Conservation (phyloP, 2,329 filamentous ascomycete genomes). For the Metarhizium sp. region DNA sequence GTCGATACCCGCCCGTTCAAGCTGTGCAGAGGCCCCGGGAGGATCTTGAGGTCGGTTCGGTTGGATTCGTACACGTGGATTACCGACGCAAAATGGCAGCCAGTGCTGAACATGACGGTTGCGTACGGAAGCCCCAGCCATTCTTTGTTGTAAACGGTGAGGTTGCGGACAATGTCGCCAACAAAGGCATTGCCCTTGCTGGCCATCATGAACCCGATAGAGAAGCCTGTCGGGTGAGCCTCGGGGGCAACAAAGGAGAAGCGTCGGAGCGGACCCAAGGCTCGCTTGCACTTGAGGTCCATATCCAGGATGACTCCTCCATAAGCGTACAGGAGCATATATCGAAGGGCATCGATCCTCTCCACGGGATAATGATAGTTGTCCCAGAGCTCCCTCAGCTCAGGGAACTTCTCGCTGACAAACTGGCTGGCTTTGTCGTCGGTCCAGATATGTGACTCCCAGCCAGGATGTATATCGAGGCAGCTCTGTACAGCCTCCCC, state of each 20-base stretch:
- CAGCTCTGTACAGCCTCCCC: conserved; percentile 20
- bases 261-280: conserved; percentile 27
- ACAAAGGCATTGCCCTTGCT: conserved; percentile 24
- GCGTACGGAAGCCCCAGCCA: conserved; percentile 30
- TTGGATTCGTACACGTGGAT: conserved; percentile 27
- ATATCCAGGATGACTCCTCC: conserved; percentile 18
- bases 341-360: conserved; percentile 60
- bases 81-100: conserved; percentile 31
- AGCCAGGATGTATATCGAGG: conserved; percentile 22
- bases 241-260: conserved; percentile 31
- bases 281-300: conserved; percentile 26
- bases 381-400: conserved; percentile 25
- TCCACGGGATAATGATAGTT: conserved; percentile 61
- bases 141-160: conserved; percentile 24
- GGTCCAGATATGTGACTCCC: conserved; percentile 18
- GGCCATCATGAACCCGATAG: conserved; percentile 32
- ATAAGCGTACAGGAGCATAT: conserved; percentile 31
- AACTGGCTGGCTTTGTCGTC: conserved; percentile 11
- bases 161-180: conserved; percentile 21
- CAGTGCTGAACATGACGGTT: conserved; percentile 34
- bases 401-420: conserved; percentile 12
- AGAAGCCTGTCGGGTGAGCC: conserved; percentile 29
- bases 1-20: conserved; percentile 29
- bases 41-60: conserved; percentile 23
- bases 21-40: conserved; percentile 27